These are phyloP conservation scores for Geranium rotundifolium DNA, from an alignment of 345 rosid species.

Conservation along the genomic window DNA sequence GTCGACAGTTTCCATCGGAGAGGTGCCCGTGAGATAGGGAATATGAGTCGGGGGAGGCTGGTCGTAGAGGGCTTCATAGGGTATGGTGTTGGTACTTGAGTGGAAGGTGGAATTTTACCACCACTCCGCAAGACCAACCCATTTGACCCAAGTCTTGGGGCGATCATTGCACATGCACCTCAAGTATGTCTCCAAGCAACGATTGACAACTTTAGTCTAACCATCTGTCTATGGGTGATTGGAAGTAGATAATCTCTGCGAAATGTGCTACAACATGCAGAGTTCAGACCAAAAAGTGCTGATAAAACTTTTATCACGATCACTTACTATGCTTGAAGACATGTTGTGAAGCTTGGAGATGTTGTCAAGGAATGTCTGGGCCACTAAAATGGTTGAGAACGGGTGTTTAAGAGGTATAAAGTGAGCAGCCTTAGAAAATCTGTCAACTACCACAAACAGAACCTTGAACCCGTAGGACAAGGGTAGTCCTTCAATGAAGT, in stretches of 20 bases:
- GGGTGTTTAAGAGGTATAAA: not conserved
- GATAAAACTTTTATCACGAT: not conserved
- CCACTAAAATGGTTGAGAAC: not conserved
- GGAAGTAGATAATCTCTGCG: not conserved
- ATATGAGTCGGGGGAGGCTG: not conserved
- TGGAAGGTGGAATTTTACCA: slow-evolving; percentile 4
- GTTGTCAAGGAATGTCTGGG: too few relatives aligned
- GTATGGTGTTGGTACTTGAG: not conserved
- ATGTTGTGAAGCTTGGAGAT: not conserved
- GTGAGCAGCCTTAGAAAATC: not conserved
- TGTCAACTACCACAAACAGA: slow-evolving; percentile 2
- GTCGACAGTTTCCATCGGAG: too few relatives aligned
- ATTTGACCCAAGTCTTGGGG: not conserved
- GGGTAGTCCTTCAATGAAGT: not conserved
- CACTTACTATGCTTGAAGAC: not conserved
- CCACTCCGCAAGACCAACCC: not conserved
- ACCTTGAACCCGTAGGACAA: not conserved
- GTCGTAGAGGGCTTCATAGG: not conserved
- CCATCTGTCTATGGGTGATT: not conserved
- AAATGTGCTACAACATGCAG: not conserved
- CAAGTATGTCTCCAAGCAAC: not conserved
- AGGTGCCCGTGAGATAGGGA: not conserved
- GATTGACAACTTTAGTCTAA: not conserved
- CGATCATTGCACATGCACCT: not conserved
- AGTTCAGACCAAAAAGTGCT: slow-evolving; percentile 1